Base-by-base conservation (phyloP, 768 basidiomycete genomes). In the Mycena sanguinolenta region DNA sequence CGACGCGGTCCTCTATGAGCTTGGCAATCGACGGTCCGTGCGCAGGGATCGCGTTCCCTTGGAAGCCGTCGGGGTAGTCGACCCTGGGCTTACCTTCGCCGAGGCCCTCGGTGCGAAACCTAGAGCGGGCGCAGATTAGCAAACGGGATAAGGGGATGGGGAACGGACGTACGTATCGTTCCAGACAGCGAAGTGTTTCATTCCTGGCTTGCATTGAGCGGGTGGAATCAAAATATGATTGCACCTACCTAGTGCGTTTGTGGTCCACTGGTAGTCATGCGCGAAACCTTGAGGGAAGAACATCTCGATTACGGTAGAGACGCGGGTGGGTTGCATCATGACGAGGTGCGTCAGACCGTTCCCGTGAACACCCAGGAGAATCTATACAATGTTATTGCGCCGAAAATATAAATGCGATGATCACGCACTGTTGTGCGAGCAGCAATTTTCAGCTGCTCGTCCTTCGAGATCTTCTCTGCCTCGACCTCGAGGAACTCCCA, bases 321-420 rank as follows among this genome's bases (percentile, higher is more conserved):
- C 79, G 0, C 88, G 88, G 4, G 90, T 92, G 1, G 87, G 87
- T 25, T 92, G 89, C 94, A 96, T 95, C 83, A 92, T 90, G 50
- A 96, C 86, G n/a, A 96, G 85, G 75, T 95, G 94, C 12, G 94
- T 92, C 0, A 96, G 85, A 9, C 94, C 94, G 73, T 95, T 95
- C 7, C 94, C 93, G 70, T 93, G 92, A 0, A 93, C 88, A 34
- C 92, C 92, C 12, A 94, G 80, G 74, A 94, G 78, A 67, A 93
- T 85, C 92, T 93, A 67, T 5, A 70, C 25, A 27, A 58, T 70
- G 53, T 38, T 19, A 64, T 36, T 32, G 23, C 30, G 49, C 34
- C 23, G 0, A 28, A 39, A 50, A 46, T 42, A 61, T n/a, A 13
- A 62, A 12, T n/a, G 21, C 5, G 30, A 62, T 17, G 19, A 17